phyloP scores from a whole-genome alignment of 2,329 filamentous ascomycete species.

The Thielaviopsis punctulata region DNA sequence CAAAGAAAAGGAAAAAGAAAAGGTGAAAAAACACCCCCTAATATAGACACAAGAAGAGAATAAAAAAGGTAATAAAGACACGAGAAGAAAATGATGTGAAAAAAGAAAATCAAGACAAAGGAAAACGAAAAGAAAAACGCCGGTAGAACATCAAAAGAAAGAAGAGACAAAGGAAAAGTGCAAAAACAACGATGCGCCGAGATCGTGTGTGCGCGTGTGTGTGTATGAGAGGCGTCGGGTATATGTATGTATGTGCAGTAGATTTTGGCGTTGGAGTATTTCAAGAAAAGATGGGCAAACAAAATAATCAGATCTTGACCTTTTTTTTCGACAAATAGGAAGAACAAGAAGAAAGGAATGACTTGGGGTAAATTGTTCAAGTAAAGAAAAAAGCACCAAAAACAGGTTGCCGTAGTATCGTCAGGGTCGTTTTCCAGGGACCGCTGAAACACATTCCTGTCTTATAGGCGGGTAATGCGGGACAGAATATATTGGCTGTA shows the following conservation, averaged over 20 bases:
- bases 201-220: background rate
- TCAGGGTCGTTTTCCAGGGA: constrained; percentile 1
- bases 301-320: too few relatives aligned
- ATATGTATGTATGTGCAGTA: background rate
- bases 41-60: background rate
- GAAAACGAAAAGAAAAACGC: background rate
- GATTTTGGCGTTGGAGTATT: background rate
- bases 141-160: background rate
- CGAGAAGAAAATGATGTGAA: constrained; percentile 1
- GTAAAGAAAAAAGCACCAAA: background rate
- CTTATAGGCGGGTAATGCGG: background rate
- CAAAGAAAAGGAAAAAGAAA: background rate
- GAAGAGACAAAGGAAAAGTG: background rate
- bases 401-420: background rate
- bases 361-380: background rate
- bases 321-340: background rate
- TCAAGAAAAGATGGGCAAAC: background rate
- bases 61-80: background rate
- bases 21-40: background rate
- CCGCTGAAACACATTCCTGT: background rate
- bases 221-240: background rate
- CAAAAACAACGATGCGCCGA: background rate
- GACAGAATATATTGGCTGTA: too few relatives aligned
- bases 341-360: background rate
- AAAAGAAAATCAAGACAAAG: background rate